These are phyloP conservation scores for Rhizopus sp. DNA, from an alignment of 371 early-diverging fungal genomes.

Conservation along the genomic window DNA sequence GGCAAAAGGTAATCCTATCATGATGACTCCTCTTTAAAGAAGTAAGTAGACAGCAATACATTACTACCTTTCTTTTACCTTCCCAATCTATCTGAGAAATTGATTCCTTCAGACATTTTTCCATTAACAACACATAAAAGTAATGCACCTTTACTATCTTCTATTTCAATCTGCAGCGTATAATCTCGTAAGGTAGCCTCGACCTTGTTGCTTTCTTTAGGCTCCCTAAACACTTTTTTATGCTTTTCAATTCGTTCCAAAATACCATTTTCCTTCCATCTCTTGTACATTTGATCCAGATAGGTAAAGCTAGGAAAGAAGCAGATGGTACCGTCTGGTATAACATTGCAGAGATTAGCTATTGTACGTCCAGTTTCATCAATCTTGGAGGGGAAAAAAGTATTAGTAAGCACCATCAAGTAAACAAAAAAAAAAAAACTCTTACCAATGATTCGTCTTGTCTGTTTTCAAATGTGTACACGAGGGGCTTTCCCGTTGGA, in stretches of 20 bases:
- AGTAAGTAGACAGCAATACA: background rate
- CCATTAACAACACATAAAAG: conserved; percentile 97
- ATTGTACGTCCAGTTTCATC: conserved; percentile 74
- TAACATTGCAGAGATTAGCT: conserved; percentile 73
- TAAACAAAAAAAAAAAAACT: background rate
- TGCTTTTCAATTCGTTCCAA: conserved; percentile 49
- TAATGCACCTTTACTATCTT: conserved; percentile 68
- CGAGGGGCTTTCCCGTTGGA: conserved; percentile 61
- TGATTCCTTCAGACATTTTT: conserved; percentile 97
- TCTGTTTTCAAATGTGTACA: conserved; percentile 76
- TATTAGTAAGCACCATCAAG: background rate
- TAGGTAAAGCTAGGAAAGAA: conserved; percentile 94
- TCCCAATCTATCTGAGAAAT: conserved; percentile 89
- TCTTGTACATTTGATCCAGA: conserved; percentile 66
- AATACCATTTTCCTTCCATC: conserved; percentile 58
- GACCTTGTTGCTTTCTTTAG: conserved; percentile 57
- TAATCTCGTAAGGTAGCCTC: conserved; percentile 68
- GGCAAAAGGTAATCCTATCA: conserved; percentile 91
- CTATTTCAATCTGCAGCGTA: conserved; percentile 43
- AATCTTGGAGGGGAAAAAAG: conserved; percentile 43
- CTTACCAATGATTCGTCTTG: conserved; percentile 51
- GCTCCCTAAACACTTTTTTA: conserved; percentile 78
- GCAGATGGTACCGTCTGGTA: conserved; percentile 94
- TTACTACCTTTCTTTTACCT: conserved; percentile 41
- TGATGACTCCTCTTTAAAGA: conserved; percentile 69